phyloP scores from a whole-genome alignment of 2,329 filamentous ascomycete species.

The Fusarium anthophilum region DNA sequence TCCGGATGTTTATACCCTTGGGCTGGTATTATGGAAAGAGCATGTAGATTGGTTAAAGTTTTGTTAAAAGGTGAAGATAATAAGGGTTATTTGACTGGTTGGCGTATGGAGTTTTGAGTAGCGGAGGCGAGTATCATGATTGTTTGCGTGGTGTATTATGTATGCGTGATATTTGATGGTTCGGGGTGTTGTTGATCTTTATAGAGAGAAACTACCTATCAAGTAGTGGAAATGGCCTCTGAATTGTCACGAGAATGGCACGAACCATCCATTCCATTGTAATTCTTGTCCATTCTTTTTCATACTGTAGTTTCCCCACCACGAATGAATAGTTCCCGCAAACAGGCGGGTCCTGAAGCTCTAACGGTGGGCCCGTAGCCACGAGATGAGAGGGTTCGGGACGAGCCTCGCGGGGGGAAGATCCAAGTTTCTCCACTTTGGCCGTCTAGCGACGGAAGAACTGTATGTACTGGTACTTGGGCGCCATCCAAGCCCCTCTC shows the following conservation, averaged over 20 bases:
- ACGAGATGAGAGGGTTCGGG: constrained; percentile 28
- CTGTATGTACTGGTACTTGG: constrained; percentile 20
- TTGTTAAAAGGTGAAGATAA: background rate
- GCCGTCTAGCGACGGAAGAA: background rate
- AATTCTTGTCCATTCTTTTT: background rate
- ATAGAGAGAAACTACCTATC: background rate
- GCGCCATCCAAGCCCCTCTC: constrained; percentile 18
- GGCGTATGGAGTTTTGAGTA: background rate
- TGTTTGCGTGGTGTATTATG: background rate
- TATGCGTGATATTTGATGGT: background rate
- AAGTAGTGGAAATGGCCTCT: background rate
- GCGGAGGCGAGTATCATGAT: background rate
- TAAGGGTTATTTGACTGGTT: background rate
- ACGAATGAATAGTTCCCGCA: constrained; percentile 18
- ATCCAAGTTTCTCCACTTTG: constrained; percentile 5
- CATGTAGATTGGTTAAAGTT: constrained; percentile 5
- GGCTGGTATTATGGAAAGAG: background rate
- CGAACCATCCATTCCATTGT: background rate
- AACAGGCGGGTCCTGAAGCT: constrained; percentile 6
- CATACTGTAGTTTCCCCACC: constrained; percentile 28
- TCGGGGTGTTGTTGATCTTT: background rate
- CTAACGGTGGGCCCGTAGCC: background rate
- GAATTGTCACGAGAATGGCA: background rate
- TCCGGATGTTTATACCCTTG: constrained; percentile 21
- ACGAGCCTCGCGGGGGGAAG: constrained; percentile 30